Conservation (phyloP, 2,329 filamentous ascomycete genomes). For the Bipolaris zeicola region DNA sequence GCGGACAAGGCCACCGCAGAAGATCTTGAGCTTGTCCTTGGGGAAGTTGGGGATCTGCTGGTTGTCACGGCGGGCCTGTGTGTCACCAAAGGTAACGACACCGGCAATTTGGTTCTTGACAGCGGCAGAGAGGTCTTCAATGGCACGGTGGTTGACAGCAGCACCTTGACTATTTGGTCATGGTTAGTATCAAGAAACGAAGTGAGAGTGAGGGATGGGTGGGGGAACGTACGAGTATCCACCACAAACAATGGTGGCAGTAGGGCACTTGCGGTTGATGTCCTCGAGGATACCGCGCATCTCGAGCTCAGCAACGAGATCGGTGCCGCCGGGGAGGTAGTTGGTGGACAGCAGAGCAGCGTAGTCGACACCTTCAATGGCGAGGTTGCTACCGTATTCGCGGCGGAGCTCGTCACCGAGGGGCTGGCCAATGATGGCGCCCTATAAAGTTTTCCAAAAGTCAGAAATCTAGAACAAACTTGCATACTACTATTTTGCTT, state of each 20-base stretch:
- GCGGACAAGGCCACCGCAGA: slow-evolving; percentile 2
- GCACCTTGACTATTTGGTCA: not conserved
- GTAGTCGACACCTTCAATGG: slow-evolving; percentile 6
- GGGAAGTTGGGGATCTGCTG: slow-evolving; percentile 9
- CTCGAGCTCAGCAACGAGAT: slow-evolving; percentile 1
- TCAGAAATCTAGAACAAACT: not conserved
- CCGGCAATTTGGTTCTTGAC: slow-evolving; percentile 6
- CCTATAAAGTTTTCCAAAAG: not conserved
- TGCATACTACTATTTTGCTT: not conserved
- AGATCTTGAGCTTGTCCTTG: slow-evolving; percentile 2
- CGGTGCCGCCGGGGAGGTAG: slow-evolving; percentile 6
- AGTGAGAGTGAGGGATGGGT: not conserved
- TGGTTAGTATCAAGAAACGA: not conserved
- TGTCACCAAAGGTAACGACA: slow-evolving; percentile 4
- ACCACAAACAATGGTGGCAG: slow-evolving; percentile 2
- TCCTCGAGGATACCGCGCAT: slow-evolving; percentile 3
- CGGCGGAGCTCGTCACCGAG: slow-evolving; percentile 6
- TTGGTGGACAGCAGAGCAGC: slow-evolving; percentile 7
- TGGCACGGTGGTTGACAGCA: slow-evolving; percentile 6
- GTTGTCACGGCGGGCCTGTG: not conserved
- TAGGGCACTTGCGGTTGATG: slow-evolving; percentile 2
- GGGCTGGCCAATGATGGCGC: slow-evolving; percentile 4
- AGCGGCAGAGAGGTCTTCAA: slow-evolving; percentile 1
- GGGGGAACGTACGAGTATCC: not conserved
- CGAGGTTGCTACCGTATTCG: slow-evolving; percentile 2